These are phyloP conservation scores for Solanum neorickii DNA, from an alignment of 257 asterid species.

Conservation along the genomic window DNA sequence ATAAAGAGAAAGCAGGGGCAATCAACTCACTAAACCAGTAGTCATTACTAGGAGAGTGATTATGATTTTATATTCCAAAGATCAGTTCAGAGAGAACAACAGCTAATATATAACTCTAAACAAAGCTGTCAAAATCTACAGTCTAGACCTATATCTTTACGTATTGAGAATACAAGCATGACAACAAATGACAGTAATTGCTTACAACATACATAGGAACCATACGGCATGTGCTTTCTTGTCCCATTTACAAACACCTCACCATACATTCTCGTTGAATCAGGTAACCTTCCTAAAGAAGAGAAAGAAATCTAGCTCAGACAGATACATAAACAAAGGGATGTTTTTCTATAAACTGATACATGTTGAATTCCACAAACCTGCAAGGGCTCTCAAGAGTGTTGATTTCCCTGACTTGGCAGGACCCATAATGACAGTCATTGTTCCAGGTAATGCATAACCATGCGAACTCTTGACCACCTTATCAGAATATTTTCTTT, in stretches of 20 bases:
- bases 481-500: constrained; percentile 79
- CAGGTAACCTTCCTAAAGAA: constrained; percentile 70
- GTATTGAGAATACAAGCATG: not conserved
- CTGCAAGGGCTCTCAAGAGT: constrained; percentile 89
- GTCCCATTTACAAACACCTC: constrained; percentile 86
- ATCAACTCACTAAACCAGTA: not conserved
- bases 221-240: constrained; percentile 59
- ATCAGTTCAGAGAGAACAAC: not conserved
- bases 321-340: not conserved
- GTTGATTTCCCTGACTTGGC: constrained; percentile 98
- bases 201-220: constrained; percentile 65
- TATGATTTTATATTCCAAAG: not conserved
- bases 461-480: constrained; percentile 91
- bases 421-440: constrained; percentile 99
- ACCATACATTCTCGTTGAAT: constrained; percentile 68
- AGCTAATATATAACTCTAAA: not conserved
- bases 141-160: not conserved
- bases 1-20: not conserved
- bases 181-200: not conserved
- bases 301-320: constrained; percentile 2
- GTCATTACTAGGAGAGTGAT: not conserved
- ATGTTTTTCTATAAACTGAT: not conserved
- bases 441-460: constrained; percentile 87
- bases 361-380: constrained; percentile 18
- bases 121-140: not conserved